Evolutionary conservation across 2,329 filamentous ascomycete genomes (phyloP).

Genomic region (Aspergillus melleus): DNA sequence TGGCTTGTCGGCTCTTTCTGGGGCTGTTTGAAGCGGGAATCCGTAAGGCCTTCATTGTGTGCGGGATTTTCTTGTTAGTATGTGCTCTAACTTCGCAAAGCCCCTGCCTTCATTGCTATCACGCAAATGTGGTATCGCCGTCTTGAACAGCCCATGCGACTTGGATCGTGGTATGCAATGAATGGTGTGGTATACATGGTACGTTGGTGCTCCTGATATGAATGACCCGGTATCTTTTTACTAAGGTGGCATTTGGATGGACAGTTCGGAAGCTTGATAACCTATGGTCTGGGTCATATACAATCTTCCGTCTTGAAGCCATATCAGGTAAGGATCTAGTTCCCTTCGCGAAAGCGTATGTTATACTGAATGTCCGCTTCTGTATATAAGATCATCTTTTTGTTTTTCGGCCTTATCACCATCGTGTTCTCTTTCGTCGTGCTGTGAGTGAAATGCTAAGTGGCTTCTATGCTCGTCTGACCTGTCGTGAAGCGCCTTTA

Average conservation of each 20-base stretch:
- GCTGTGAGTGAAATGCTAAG: conserved; percentile 31
- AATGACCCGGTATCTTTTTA: background rate
- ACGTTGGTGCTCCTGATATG: background rate
- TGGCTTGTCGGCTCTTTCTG: conserved; percentile 57
- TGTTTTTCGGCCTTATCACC: conserved; percentile 49
- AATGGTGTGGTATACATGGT: conserved; percentile 58
- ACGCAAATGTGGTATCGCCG: conserved; percentile 59
- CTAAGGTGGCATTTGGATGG: background rate
- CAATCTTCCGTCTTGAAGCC: conserved; percentile 44
- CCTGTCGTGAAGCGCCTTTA: conserved; percentile 39
- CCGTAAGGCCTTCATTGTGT: conserved; percentile 21
- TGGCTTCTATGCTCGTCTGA: background rate
- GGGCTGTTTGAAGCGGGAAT: conserved; percentile 56
- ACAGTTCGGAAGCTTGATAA: conserved; percentile 53
- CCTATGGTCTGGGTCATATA: conserved; percentile 55
- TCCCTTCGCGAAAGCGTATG: background rate
- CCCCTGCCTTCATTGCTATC: conserved; percentile 54
- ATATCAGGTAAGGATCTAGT: conserved; percentile 48
- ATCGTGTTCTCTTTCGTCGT: conserved; percentile 54
- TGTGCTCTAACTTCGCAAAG: conserved; percentile 21
- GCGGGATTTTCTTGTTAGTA: too few relatives aligned
- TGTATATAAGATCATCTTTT: conserved; percentile 30
- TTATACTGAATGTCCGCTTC: background rate
- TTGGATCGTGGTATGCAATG: conserved; percentile 56
- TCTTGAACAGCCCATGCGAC: conserved; percentile 52